Evolutionary conservation across 176 grass and related monocot genomes (phyloP).

Genomic region (Metroxylon sagu): DNA sequence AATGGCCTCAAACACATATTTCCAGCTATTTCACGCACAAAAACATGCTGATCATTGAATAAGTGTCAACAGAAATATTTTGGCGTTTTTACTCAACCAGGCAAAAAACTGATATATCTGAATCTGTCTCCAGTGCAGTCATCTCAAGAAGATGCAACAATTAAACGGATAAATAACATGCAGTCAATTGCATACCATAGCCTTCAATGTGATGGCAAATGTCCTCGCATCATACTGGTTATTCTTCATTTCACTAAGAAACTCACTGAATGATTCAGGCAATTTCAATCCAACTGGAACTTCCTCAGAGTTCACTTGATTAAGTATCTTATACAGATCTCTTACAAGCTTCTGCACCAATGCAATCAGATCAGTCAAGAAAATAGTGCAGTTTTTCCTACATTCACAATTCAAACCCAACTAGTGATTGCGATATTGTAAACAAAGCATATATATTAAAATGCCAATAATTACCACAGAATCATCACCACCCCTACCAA

Average conservation of each 20-base stretch:
- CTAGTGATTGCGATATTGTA: constrained; percentile 9
- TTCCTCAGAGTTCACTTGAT: constrained; percentile 66
- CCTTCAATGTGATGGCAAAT: constrained; percentile 70
- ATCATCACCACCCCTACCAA: constrained; percentile 3
- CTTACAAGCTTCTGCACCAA: constrained; percentile 41
- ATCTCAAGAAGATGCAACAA: too few species aligned
- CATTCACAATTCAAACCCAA: constrained; percentile 42
- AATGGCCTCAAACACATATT: too few species aligned
- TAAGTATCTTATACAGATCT: constrained; percentile 72
- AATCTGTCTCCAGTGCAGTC: too few species aligned
- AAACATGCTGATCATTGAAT: too few species aligned
- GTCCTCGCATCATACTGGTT: constrained; percentile 70
- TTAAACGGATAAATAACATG: too few species aligned
- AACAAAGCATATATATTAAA: constrained; percentile 10
- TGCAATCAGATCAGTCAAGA: neutral
- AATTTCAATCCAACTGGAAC: constrained; percentile 34
- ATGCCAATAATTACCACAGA: constrained; percentile 8
- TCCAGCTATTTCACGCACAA: too few species aligned
- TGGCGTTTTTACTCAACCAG: too few species aligned
- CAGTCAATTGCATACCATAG: constrained; percentile 40
- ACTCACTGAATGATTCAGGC: constrained; percentile 82
- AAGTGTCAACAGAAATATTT: too few species aligned
- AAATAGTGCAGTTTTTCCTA: neutral
- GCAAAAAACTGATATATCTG: too few species aligned
- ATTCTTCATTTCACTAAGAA: constrained; percentile 75